Conservation (phyloP, 331 rosid genomes). For the Stylosanthes scabra region DNA sequence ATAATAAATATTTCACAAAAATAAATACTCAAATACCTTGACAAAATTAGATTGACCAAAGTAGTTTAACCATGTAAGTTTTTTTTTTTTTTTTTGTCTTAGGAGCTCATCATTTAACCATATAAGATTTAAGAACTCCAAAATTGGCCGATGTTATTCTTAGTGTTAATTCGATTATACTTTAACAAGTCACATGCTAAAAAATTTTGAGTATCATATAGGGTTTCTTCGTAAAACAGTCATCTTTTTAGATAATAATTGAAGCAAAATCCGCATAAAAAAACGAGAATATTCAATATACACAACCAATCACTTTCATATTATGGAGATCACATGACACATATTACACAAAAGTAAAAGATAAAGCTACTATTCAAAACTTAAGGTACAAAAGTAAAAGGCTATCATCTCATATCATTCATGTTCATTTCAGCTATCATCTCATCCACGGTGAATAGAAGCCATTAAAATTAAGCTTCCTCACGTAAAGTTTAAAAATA, state of each 20-base stretch:
- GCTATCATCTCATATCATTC: neutral
- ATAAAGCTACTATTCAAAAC: neutral
- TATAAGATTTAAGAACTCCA: too few relatives aligned
- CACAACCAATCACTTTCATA: slow-evolving; percentile 5
- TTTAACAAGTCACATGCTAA: too few relatives aligned
- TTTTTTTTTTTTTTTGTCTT: too few relatives aligned
- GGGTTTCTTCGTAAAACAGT: too few relatives aligned
- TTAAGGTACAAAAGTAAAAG: slow-evolving; percentile 8
- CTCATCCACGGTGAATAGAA: neutral
- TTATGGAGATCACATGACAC: slow-evolving; percentile 7
- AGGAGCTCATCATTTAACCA: too few relatives aligned
- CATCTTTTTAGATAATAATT: neutral
- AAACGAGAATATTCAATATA: neutral
- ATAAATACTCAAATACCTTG: too few relatives aligned
- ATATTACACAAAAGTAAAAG: slow-evolving; percentile 8
- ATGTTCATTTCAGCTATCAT: neutral
- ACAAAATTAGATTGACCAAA: too few relatives aligned
- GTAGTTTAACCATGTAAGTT: too few relatives aligned
- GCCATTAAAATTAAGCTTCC: slow-evolving; percentile 43
- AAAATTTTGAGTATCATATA: neutral
- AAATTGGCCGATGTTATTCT: too few relatives aligned
- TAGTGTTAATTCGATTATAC: too few relatives aligned
- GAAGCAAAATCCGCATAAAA: neutral
- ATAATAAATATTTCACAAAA: too few relatives aligned
- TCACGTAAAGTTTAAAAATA: neutral